Evolutionary conservation across 345 rosid species (phyloP).

Genomic region (Rhizophora mangle): DNA sequence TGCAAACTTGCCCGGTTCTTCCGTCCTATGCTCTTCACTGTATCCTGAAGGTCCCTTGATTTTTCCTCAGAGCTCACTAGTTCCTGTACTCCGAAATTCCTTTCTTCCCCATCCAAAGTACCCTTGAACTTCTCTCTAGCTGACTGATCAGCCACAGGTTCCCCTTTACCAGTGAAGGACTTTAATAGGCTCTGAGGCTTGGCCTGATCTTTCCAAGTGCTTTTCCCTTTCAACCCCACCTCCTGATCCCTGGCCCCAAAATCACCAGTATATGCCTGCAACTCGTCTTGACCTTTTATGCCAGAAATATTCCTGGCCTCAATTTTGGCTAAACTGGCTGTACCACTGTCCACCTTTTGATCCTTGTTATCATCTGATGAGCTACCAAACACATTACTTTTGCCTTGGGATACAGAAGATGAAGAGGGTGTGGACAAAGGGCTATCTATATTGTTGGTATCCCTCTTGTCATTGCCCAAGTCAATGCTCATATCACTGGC

Average conservation of each 20-base stretch:
- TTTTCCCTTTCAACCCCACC: constrained; percentile 10
- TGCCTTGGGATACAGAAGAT: constrained; percentile 39
- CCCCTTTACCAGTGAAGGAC: constrained; percentile 27
- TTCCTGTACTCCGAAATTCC: constrained; percentile 27
- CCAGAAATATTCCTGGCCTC: constrained; percentile 40
- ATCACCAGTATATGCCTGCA: constrained; percentile 27
- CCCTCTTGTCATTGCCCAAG: constrained; percentile 71
- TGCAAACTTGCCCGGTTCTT: constrained; percentile 29
- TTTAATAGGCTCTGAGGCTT: constrained; percentile 22
- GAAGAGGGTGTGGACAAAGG: constrained; percentile 65
- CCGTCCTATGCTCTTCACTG: constrained; percentile 21
- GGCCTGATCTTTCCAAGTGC: constrained; percentile 38
- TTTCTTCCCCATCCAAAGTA: constrained; percentile 34
- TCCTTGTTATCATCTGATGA: constrained; percentile 32
- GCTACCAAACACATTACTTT: constrained; percentile 29
- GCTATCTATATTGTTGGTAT: constrained; percentile 42
- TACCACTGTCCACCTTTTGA: constrained; percentile 32
- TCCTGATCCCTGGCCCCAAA: constrained; percentile 18
- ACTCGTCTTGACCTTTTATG: constrained; percentile 37
- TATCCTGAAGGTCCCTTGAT: constrained; percentile 27
- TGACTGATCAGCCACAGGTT: constrained; percentile 37
- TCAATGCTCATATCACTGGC: constrained; percentile 99
- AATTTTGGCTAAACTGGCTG: constrained; percentile 29
- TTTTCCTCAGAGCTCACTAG: constrained; percentile 28
- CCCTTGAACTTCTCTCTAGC: constrained; percentile 36